phyloP scores from a whole-genome alignment of 2,329 filamentous ascomycete species.

The Fusarium acutatum region DNA sequence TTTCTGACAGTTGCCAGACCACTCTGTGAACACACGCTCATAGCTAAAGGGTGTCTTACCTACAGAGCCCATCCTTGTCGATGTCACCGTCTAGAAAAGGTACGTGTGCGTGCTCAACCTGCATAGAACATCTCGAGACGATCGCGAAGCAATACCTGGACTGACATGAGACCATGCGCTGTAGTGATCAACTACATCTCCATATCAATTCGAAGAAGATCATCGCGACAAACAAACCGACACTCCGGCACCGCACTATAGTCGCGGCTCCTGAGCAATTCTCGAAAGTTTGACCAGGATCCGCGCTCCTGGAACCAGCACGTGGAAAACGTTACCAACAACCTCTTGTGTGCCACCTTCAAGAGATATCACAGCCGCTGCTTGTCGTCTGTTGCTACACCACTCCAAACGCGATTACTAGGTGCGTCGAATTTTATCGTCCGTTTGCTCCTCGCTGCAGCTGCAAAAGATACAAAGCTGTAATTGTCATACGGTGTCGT shows the following conservation, averaged over 20 bases:
- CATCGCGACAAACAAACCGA: constrained; percentile 15
- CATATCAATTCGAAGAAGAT: constrained; percentile 15
- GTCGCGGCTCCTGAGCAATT: constrained; percentile 17
- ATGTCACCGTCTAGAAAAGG: constrained; percentile 11
- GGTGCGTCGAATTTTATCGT: constrained; percentile 15
- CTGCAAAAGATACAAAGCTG: constrained; percentile 1
- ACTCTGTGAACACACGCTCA: constrained; percentile 24
- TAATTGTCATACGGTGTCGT: constrained; percentile 12
- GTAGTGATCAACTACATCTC: constrained; percentile 22
- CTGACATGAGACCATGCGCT: constrained; percentile 33
- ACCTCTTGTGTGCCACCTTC: constrained; percentile 9
- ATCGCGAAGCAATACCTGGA: constrained; percentile 22
- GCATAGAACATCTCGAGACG: constrained; percentile 21
- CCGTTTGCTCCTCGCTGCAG: neutral
- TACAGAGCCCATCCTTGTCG: constrained; percentile 31
- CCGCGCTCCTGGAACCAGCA: constrained; percentile 35
- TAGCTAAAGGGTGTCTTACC: constrained; percentile 25
- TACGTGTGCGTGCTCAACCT: constrained; percentile 23
- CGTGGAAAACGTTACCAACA: constrained; percentile 37
- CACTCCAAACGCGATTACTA: neutral
- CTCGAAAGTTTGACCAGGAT: constrained; percentile 35
- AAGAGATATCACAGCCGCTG: constrained; percentile 2
- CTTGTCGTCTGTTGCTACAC: neutral
- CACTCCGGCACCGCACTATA: constrained; percentile 13
- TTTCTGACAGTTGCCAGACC: constrained; percentile 33